Conservation (phyloP, 1,284 basidiomycete species). For the Lentinus polychrous region DNA sequence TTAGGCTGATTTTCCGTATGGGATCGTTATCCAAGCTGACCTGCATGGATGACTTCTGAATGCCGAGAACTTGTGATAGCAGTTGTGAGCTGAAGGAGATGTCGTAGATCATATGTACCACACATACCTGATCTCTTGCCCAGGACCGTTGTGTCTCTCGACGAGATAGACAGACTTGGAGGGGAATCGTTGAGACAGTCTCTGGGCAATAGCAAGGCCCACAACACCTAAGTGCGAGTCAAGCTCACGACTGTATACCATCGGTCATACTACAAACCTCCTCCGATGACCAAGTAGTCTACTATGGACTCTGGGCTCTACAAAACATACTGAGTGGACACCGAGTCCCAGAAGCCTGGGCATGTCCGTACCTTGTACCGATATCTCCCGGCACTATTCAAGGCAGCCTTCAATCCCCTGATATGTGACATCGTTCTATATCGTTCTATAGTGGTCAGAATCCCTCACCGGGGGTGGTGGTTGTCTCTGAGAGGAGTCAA, state of each 20-base stretch:
- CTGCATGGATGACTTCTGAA: conserved; percentile 94
- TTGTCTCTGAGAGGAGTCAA: too few relatives aligned
- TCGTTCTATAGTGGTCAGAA: neutral
- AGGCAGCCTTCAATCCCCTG: conserved; percentile 47
- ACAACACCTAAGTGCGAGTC: conserved; percentile 55
- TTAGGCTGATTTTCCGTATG: too few relatives aligned
- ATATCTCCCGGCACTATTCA: conserved; percentile 57
- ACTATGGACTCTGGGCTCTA: conserved; percentile 68
- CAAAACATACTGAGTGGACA: neutral
- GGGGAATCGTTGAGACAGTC: conserved; percentile 62
- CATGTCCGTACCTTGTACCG: conserved; percentile 46
- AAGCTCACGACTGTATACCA: neutral
- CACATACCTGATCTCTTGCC: conserved; percentile 77
- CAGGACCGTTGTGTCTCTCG: conserved; percentile 69
- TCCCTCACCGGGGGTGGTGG: neutral
- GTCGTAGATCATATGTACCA: neutral
- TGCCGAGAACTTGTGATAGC: conserved; percentile 69
- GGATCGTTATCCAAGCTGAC: conserved; percentile 27
- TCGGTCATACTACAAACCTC: conserved; percentile 41
- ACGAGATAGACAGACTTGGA: conserved; percentile 78
- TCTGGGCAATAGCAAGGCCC: conserved; percentile 82
- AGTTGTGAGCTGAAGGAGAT: neutral
- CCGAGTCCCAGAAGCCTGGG: neutral
- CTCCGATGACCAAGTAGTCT: conserved; percentile 93
- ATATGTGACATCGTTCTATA: conserved; percentile 18